A percentile compares a stretch with the other conserved stretches of the same genome.
Evolutionary conservation across 1,139 yeast genomes (phyloP).

Genomic region (Candida frijolesensis): DNA sequence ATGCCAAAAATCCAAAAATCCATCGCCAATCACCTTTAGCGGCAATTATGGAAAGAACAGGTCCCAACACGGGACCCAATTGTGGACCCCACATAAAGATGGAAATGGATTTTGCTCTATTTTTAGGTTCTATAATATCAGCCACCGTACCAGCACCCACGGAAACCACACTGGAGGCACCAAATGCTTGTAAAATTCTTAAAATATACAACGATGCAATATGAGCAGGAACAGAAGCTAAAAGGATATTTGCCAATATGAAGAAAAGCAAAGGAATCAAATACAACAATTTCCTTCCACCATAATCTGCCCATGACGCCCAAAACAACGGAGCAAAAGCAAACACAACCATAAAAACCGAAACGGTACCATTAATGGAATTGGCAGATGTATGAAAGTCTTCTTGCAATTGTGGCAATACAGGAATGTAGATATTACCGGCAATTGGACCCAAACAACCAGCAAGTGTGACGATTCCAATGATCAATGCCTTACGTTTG

Average conservation of each 20-base stretch:
- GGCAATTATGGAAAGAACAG: constrained; percentile 45
- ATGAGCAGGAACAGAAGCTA: constrained; percentile 51
- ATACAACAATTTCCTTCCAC: constrained; percentile 57
- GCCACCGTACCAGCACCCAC: constrained; percentile 61
- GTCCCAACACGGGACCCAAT: constrained; percentile 60
- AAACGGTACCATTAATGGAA: constrained; percentile 58
- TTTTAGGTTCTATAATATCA: constrained; percentile 49
- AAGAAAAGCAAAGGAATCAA: constrained; percentile 45
- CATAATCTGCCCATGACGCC: constrained; percentile 60
- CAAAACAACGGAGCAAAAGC: constrained; percentile 56
- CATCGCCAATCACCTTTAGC: constrained; percentile 51
- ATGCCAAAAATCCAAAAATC: constrained; percentile 56
- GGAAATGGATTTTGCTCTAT: constrained; percentile 53
- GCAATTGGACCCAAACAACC: constrained; percentile 63
- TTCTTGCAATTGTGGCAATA: constrained; percentile 48
- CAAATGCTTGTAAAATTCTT: constrained; percentile 54
- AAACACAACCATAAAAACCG: constrained; percentile 59
- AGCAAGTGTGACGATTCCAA: constrained; percentile 41
- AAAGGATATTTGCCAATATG: constrained; percentile 47
- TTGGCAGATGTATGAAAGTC: constrained; percentile 46
- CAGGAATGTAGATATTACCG: constrained; percentile 62
- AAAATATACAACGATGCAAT: constrained; percentile 46
- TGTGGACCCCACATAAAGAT: constrained; percentile 64
- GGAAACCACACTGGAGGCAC: constrained; percentile 56
- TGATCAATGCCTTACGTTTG: constrained; percentile 10